Base-by-base conservation (phyloP, 2,329 filamentous ascomycete genomes). In the Pseudogymnoascus sp. region DNA sequence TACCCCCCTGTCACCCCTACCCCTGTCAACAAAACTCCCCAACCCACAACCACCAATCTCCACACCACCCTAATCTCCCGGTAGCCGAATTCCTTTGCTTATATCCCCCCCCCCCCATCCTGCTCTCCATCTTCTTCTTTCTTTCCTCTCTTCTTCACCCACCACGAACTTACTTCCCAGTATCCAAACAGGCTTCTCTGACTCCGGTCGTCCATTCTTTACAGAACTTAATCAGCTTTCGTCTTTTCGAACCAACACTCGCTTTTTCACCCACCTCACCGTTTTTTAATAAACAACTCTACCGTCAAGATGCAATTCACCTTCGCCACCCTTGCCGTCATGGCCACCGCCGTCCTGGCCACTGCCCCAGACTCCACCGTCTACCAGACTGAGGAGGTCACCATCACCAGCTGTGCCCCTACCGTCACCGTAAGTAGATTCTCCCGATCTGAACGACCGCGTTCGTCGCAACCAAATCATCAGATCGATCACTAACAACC, bases 311-410 rank as follows among this genome's bases (percentile, higher is more conserved):
- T 76, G 75, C 73, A 73, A 70, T 75, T 73, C 74, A 69, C 72
- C 47, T 64, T 69, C 62, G 66, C 70, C 65, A 69, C 74, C 68
- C 60, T 72, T 70, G 69, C 69, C 68, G 56, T 73, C 63, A 66
- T 73, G 67, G 73, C 73, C 67, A 68, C 70, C 63, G 71, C 69
- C 63, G 73, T 69, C 47, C 60, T 71, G 62, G 73, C 69, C 59
- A 25, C 42, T 47, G 18, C 42, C 21, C 42, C 21, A 7, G 70
- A 71, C 60, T 60, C 62, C 44, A 79, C 78, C 70, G 73, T 80
- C 71, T 80, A 80, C 75, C 73, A 75, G 70, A 81, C 79, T 65
- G 76, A 81, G 69, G 73, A 81, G 65, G 77, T 81, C 65, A 82
- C 79, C 74, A 77, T 81, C 75, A 82, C 78, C 73, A 79, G 77